A percentile compares a stretch with the other conserved stretches of the same genome.
phyloP scores from a whole-genome alignment of 1,284 basidiomycete genomes.

The Leccinum huronense region DNA sequence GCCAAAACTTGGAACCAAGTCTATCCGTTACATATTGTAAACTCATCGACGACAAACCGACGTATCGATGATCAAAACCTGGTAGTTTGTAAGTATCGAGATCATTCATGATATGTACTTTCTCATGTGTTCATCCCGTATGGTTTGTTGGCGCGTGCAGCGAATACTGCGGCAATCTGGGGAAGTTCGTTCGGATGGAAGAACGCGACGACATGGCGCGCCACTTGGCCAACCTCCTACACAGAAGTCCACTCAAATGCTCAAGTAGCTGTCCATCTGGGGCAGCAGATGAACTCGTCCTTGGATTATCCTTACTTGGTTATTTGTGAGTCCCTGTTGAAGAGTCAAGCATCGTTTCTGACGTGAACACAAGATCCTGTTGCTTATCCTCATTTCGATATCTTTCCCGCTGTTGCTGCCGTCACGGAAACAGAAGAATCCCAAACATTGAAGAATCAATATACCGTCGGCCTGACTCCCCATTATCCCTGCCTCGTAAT shows the following conservation, averaged over 20 bases:
- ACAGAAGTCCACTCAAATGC: background rate
- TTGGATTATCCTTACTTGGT: slow-evolving; percentile 35
- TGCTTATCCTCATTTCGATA: slow-evolving; percentile 47
- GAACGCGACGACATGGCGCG: slow-evolving; percentile 16
- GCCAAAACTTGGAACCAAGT: slow-evolving; percentile 25
- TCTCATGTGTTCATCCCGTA: background rate
- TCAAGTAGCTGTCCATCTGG: background rate
- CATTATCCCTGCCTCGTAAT: slow-evolving; percentile 28
- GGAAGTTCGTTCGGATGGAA: slow-evolving; percentile 26
- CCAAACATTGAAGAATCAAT: slow-evolving; percentile 1
- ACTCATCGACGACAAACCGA: background rate
- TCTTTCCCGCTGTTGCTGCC: slow-evolving; percentile 38
- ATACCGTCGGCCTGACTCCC: slow-evolving; percentile 5
- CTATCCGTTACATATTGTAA: slow-evolving; percentile 22
- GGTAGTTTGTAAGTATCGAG: slow-evolving; percentile 10
- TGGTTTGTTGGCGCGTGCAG: slow-evolving; percentile 3
- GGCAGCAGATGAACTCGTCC: slow-evolving; percentile 1
- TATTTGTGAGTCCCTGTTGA: slow-evolving; percentile 34
- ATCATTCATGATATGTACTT: background rate
- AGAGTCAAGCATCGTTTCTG: slow-evolving; percentile 8
- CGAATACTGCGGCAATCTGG: slow-evolving; percentile 11
- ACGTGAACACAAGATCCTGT: slow-evolving; percentile 36
- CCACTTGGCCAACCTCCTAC: slow-evolving; percentile 22
- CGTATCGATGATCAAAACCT: background rate
- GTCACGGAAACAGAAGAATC: background rate